Conservation (phyloP, 176 grass and related monocot genomes). For the Dactylis glomerata region DNA sequence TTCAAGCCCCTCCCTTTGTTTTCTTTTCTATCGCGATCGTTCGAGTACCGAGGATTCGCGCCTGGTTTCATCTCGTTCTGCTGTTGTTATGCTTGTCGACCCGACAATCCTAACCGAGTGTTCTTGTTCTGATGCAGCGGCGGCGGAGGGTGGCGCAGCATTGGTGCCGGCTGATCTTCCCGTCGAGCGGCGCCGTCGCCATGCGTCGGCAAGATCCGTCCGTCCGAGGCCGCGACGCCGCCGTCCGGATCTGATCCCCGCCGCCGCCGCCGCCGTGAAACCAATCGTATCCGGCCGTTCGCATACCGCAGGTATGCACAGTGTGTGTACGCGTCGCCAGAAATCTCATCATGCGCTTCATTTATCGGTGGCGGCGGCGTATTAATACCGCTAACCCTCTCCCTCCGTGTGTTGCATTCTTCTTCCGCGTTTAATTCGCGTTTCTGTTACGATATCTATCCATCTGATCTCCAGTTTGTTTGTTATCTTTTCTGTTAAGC, state of each 20-base stretch:
- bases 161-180: constrained; percentile 3
- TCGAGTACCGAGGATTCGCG: not conserved
- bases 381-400: constrained; percentile 2
- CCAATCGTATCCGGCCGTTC: not conserved
- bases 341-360: not conserved
- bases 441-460: not conserved
- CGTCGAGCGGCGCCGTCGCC: constrained; percentile 2
- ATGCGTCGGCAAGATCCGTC: constrained; percentile 15
- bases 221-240: not conserved
- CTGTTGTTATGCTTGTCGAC: not conserved
- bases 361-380: not conserved
- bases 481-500: constrained; percentile 5
- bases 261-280: not conserved
- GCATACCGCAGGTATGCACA: not conserved
- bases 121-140: not conserved
- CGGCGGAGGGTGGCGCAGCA: not conserved
- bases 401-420: not conserved
- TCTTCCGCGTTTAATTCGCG: not conserved
- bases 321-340: not conserved
- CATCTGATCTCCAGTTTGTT: not conserved
- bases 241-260: constrained; percentile 25
- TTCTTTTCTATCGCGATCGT: not conserved
- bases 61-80: not conserved
- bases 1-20: not conserved
- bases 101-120: not conserved